These are phyloP conservation scores for Exophiala sideris DNA, from an alignment of 2,329 filamentous ascomycete species.

Conservation along the genomic window DNA sequence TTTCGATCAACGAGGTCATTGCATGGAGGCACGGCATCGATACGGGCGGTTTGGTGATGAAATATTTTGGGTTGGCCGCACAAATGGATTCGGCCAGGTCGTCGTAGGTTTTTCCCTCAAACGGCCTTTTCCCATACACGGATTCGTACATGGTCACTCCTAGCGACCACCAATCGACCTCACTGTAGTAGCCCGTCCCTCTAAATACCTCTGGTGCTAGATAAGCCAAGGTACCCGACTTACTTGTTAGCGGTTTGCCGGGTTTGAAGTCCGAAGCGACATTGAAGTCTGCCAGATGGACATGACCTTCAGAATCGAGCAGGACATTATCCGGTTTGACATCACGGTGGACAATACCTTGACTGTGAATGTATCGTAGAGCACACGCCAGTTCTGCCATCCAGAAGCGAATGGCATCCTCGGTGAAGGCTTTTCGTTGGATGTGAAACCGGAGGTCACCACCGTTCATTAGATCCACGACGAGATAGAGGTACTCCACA, in stretches of 20 bases:
- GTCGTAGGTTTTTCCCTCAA: slow-evolving; percentile 83
- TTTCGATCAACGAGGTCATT: slow-evolving; percentile 77
- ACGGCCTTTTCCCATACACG: slow-evolving; percentile 98
- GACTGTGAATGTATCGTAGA: slow-evolving; percentile 76
- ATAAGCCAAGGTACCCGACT: slow-evolving; percentile 93
- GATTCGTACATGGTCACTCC: slow-evolving; percentile 99
- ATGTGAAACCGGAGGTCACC: slow-evolving; percentile 97
- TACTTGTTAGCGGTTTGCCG: slow-evolving; percentile 81
- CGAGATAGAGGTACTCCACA: slow-evolving; percentile 97
- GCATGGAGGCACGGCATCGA: slow-evolving; percentile 84
- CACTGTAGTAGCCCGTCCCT: slow-evolving; percentile 80
- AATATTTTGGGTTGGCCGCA: slow-evolving; percentile 78
- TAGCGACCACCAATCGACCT: slow-evolving; percentile 98
- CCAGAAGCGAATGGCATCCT: slow-evolving; percentile 96
- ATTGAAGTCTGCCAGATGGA: slow-evolving; percentile 98
- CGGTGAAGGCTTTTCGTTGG: slow-evolving; percentile 94
- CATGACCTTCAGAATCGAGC: slow-evolving; percentile 83
- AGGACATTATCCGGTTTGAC: slow-evolving; percentile 91
- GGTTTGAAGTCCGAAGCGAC: slow-evolving; percentile 90
- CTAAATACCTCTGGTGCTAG: slow-evolving; percentile 93
- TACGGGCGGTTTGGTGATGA: slow-evolving; percentile 88
- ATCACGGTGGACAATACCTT: slow-evolving; percentile 86
- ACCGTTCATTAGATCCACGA: slow-evolving; percentile 97
- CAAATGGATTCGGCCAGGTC: slow-evolving; percentile 76
- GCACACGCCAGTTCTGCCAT: slow-evolving; percentile 92